Conservation (phyloP, 306 rosid species). For the Prunus mongolica region DNA sequence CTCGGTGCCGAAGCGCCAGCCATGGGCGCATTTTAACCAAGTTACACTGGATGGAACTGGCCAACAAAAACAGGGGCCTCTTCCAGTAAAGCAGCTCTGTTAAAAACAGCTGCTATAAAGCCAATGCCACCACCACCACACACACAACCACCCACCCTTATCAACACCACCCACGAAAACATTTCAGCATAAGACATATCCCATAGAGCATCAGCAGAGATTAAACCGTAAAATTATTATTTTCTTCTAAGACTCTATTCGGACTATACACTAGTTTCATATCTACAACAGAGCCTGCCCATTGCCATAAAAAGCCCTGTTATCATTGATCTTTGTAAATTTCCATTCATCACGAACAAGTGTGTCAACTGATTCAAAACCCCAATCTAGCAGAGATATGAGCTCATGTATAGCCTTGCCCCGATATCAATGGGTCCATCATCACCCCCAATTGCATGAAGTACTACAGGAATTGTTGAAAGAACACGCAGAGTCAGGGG, state of each 20-base stretch:
- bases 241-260: constrained; percentile 25
- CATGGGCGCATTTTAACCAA: not conserved
- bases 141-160: constrained; percentile 10
- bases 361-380: constrained; percentile 12
- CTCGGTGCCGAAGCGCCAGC: not conserved
- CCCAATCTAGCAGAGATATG: constrained; percentile 49
- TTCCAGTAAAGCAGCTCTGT: constrained; percentile 51
- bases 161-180: constrained; percentile 33
- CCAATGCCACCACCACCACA: constrained; percentile 33
- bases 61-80: constrained; percentile 59
- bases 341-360: constrained; percentile 1
- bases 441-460: constrained; percentile 85
- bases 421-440: constrained; percentile 76
- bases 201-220: constrained; percentile 30
- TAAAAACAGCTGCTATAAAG: constrained; percentile 27
- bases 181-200: constrained; percentile 14
- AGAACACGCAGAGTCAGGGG: constrained; percentile 61
- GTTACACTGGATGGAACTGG: constrained; percentile 40
- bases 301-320: not conserved
- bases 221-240: constrained; percentile 6
- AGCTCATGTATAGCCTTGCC: constrained; percentile 73
- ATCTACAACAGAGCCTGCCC: constrained; percentile 26
- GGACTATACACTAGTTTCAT: constrained; percentile 37
- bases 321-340: constrained; percentile 1
- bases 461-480: constrained; percentile 71